Base-by-base conservation (phyloP, 2,329 filamentous ascomycete species). In the Didymella segeticola region DNA sequence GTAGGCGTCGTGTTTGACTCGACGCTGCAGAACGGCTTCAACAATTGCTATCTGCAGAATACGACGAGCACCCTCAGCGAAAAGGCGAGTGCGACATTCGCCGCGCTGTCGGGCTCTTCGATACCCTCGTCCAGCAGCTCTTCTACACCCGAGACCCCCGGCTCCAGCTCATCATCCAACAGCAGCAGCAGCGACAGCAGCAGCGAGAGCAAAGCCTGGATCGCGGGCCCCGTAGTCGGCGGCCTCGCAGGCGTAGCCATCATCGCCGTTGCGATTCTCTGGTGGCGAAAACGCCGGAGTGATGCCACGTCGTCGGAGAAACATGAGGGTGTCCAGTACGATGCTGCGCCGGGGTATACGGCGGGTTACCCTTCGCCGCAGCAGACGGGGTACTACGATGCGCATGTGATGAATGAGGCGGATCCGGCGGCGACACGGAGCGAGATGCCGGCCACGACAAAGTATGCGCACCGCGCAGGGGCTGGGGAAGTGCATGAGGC, bases 1-100 rank as follows among this genome's bases (percentile, higher is more conserved):
- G 55, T 67, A 1, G 69, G 66, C 15, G 43, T 70, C 0, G 39
- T 69, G 1, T 73, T 70, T 47, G 67, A 69, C 37, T 64, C 66
- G 1, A 58, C 34, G 0, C 57, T 73, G 5, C 20, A 45, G 1
- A 51, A 53, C 33, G 70, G 70, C 0, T 73, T 59, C 52, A 48
- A 66, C 8, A 73, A 73, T 50, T 72, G 69, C 61, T 70, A 71
- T 25, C 57, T 73, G 0, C 68, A 73, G 37, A 73, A 72, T 50
- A 69, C 67, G 0, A 67, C 67, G 4, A 57, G 42, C 10, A 58
- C 66, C 1, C 54, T 66, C 33, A 54, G 38, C 34, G 57, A 68
- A 38, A 47, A 59, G 25, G 34, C 61, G 6, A 53, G 38, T 1
- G 58, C 60, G 2, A 70, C 58, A 1, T 72, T 65, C 43, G 69